Base-by-base conservation (phyloP, 2,329 filamentous ascomycete species). In the Aspergillus vadensis region DNA sequence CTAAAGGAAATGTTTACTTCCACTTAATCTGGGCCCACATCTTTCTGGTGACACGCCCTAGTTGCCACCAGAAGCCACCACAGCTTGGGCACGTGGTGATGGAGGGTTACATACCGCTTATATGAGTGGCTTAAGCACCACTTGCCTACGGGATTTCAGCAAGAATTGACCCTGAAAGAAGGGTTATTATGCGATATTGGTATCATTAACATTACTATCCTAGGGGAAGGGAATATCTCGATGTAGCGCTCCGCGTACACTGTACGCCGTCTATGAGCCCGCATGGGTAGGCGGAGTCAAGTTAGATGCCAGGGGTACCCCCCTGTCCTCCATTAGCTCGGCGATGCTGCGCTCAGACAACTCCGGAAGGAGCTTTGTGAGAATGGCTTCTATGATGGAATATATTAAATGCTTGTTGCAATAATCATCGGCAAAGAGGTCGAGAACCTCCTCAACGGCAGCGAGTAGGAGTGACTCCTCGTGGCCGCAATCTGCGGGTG, bases 381-480 rank as follows among this genome's bases (percentile, higher is more conserved):
- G 81, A 2, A 97, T 74, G 60, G 94, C 78, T 78, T 99, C 95
- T 36, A 98, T 79, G 51, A 95, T 82, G 48, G 86, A 83, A 72
- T 96, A 97, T 67, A 97, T 80, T 32, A 98, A 80, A 78, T 97
- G 92, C 79, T 93, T 96, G 78, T 99, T 99, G 77, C 92, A 89
- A 78, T 97, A 97, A 55, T 85, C 82, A 76, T 97, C 92, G 15
- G 85, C 86, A 66, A 97, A 88, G 39, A 93, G 81, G 68, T 90
- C 86, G 50, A 98, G 81, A 49, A 92, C 80, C 23, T 80, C 79
- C 70, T 88, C 86, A 64, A 91, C 83, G 67, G 88, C 84, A 62
- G 79, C 76, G 48, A 86, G 76, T 60, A 87, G 80, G 52, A 77
- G 78, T 63, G 80, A 77, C 55, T 85, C 79, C 21, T 83, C 79